Conservation (phyloP, 305 asterid species). For the Vinca major region DNA sequence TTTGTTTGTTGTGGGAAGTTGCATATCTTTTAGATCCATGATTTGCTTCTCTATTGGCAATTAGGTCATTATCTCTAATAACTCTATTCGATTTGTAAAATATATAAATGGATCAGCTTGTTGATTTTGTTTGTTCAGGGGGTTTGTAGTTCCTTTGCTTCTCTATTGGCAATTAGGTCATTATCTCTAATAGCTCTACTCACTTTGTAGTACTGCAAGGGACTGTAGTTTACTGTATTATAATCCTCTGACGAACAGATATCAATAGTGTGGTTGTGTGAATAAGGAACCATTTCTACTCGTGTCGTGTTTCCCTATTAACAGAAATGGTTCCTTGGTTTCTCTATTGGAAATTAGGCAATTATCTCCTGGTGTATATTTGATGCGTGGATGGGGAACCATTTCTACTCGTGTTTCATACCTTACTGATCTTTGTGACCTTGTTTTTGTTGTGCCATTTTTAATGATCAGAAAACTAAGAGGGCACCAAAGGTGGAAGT, state of each 20-base stretch:
- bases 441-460: background rate
- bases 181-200: background rate
- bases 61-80: too few species aligned
- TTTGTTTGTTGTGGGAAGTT: background rate
- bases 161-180: background rate
- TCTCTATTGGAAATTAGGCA: too few species aligned
- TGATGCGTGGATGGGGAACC: too few species aligned
- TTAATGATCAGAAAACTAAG: conserved; percentile 60
- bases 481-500: conserved; percentile 90
- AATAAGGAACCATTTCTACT: too few species aligned
- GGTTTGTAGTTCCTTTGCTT: background rate
- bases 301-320: too few species aligned
- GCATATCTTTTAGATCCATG: background rate
- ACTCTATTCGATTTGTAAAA: background rate
- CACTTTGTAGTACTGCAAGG: too few species aligned
- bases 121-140: background rate
- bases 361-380: too few species aligned
- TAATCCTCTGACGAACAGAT: background rate
- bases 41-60: background rate
- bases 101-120: background rate
- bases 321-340: too few species aligned
- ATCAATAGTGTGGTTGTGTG: too few species aligned
- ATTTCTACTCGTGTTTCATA: background rate
- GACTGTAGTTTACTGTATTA: too few species aligned
- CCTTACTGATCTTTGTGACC: background rate